Percentiles rank a stretch among this genome's conserved stretches.
These are phyloP conservation scores for Populus euphratica DNA, from an alignment of 345 rosid genomes.

Conservation along the genomic window DNA sequence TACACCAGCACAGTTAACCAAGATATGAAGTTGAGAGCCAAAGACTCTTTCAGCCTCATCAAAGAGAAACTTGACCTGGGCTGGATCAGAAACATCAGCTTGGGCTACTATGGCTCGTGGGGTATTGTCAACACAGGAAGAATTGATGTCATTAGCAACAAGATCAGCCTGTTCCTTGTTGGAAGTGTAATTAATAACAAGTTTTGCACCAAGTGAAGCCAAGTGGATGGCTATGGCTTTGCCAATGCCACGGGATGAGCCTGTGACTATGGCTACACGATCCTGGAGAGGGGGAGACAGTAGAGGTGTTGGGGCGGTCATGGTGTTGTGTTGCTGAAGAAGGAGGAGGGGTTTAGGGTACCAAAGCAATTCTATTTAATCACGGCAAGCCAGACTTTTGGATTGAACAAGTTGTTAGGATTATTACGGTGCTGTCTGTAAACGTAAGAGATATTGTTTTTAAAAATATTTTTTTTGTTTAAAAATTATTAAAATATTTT, in stretches of 20 bases:
- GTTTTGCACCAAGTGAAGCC: constrained; percentile 31
- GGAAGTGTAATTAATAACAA: constrained; percentile 37
- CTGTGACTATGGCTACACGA: constrained; percentile 39
- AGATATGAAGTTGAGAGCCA: constrained; percentile 29
- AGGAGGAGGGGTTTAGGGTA: too few species aligned
- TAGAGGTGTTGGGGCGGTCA: not conserved
- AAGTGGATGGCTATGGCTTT: constrained; percentile 35
- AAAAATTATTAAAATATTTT: too few species aligned
- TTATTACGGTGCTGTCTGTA: too few species aligned
- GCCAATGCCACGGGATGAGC: constrained; percentile 40
- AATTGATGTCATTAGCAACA: constrained; percentile 25
- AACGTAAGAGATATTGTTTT: too few species aligned
- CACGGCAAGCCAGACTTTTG: too few species aligned
- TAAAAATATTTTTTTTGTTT: too few species aligned
- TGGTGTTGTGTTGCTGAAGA: not conserved
- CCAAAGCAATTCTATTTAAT: too few species aligned
- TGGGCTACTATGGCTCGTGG: constrained; percentile 25
- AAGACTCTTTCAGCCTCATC: constrained; percentile 34
- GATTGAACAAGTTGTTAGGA: too few species aligned
- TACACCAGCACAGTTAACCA: constrained; percentile 42
- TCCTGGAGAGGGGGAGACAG: constrained; percentile 19
- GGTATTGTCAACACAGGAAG: not conserved
- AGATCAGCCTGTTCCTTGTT: constrained; percentile 25
- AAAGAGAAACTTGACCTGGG: constrained; percentile 36
- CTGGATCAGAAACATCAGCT: constrained; percentile 32